Conservation (phyloP, 2,329 filamentous ascomycete species). For the Verticillium nubilum region DNA sequence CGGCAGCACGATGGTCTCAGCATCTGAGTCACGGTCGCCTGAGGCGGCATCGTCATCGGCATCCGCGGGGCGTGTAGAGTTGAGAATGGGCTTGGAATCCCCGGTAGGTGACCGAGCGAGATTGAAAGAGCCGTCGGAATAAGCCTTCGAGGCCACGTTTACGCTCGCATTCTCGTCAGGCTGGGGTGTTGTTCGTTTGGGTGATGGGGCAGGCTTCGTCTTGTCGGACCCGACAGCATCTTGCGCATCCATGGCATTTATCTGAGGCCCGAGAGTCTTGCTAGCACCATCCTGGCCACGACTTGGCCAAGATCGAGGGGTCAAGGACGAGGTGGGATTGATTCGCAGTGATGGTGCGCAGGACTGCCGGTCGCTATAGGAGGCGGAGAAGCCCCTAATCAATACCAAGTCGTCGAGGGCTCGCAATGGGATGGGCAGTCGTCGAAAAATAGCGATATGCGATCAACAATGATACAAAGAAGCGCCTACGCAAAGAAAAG, state of each 20-base stretch:
- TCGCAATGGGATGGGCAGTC: background rate
- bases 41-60: slow-evolving; percentile 34
- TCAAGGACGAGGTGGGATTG: slow-evolving; percentile 11
- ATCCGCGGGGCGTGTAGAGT: slow-evolving; percentile 21
- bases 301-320: slow-evolving; percentile 24
- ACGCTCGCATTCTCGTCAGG: slow-evolving; percentile 7
- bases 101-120: background rate
- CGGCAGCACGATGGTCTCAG: slow-evolving; percentile 65
- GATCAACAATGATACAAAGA: slow-evolving; percentile 6
- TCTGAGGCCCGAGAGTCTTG: slow-evolving; percentile 42
- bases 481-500: slow-evolving; percentile 11
- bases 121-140: slow-evolving; percentile 9
- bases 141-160: slow-evolving; percentile 8
- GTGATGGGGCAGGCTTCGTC: slow-evolving; percentile 53
- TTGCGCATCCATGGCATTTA: slow-evolving; percentile 66
- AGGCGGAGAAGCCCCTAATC: slow-evolving; percentile 6
- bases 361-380: slow-evolving; percentile 4
- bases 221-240: slow-evolving; percentile 59
- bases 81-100: slow-evolving; percentile 11
- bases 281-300: slow-evolving; percentile 55
- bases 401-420: background rate
- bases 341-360: background rate
- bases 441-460: background rate
- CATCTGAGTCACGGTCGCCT: slow-evolving; percentile 61
- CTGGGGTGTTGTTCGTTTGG: slow-evolving; percentile 20